Percentiles rank a stretch among this genome's conserved stretches.
phyloP scores from a whole-genome alignment of 2,329 filamentous ascomycete species.

The Ophiognomonia clavigignenti-juglandacearum region DNA sequence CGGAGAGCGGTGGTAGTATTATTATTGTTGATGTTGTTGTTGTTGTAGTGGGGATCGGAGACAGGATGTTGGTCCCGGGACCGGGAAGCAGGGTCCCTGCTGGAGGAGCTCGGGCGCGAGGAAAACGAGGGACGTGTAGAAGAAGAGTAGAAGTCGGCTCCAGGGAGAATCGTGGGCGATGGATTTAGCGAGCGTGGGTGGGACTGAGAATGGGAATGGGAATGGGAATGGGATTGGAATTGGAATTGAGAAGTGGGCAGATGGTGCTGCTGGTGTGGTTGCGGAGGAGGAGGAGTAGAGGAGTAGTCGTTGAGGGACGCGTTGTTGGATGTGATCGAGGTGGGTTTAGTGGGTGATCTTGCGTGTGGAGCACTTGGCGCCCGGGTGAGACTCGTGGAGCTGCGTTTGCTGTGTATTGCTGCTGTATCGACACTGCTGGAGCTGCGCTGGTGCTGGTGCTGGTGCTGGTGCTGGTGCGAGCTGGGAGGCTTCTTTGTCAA shows the following conservation, averaged over 20 bases:
- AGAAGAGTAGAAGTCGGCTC: conserved; percentile 45
- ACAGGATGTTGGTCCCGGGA: conserved; percentile 19
- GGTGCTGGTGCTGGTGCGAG: conserved; percentile 35
- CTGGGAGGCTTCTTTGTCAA: conserved; percentile 59
- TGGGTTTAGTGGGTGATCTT: conserved; percentile 39
- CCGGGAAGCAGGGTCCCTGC: conserved; percentile 11
- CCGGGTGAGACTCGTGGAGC: conserved; percentile 58
- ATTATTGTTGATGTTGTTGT: conserved; percentile 21
- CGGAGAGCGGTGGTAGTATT: conserved; percentile 23
- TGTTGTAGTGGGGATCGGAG: conserved; percentile 25
- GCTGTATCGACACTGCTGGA: conserved; percentile 43
- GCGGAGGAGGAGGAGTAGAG: conserved; percentile 44
- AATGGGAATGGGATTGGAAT: no score
- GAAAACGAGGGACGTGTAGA: conserved; percentile 30
- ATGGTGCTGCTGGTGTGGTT: no score
- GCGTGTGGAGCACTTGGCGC: conserved; percentile 54
- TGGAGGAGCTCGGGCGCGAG: conserved; percentile 24
- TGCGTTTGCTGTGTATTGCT: conserved; percentile 54
- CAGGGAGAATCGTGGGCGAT: conserved; percentile 41
- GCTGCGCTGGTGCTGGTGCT: conserved; percentile 41
- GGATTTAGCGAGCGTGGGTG: conserved; percentile 35
- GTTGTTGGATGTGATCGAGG: conserved; percentile 41
- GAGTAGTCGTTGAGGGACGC: conserved; percentile 44
- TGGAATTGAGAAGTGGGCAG: conserved; percentile 25
- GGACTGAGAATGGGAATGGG: no score